These are phyloP conservation scores for Suillus clintonianus DNA, from an alignment of 768 basidiomycete species.

Conservation along the genomic window DNA sequence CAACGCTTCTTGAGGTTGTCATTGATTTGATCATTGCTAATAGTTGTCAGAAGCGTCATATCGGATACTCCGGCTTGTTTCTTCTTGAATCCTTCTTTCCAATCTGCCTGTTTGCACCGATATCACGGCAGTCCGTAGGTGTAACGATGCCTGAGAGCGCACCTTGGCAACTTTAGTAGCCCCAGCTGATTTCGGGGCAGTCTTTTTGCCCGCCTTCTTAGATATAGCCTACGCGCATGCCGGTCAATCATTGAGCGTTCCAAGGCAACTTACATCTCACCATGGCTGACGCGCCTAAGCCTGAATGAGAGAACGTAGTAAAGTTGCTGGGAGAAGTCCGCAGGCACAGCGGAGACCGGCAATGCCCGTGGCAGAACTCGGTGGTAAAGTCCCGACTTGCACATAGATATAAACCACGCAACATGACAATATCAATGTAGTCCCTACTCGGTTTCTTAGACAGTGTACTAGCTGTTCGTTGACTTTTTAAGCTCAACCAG, in stretches of 20 bases:
- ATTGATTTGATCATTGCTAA: slow-evolving; percentile 97
- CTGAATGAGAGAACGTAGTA: slow-evolving; percentile 1
- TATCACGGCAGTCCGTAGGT: slow-evolving; percentile 10
- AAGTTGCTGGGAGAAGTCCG: slow-evolving; percentile 1
- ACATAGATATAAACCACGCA: not conserved
- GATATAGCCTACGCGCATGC: slow-evolving; percentile 66
- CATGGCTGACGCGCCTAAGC: not conserved
- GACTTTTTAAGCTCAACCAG: slow-evolving; percentile 28
- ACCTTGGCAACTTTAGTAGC: slow-evolving; percentile 77
- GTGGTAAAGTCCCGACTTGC: not conserved
- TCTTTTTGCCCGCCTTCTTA: slow-evolving; percentile 91
- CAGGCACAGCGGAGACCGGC: not conserved
- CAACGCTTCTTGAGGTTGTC: slow-evolving; percentile 97
- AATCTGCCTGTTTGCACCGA: slow-evolving; percentile 73
- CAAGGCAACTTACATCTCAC: not conserved
- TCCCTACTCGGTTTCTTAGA: not conserved
- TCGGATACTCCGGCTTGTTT: slow-evolving; percentile 97
- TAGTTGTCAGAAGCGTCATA: slow-evolving; percentile 96
- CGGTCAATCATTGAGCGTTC: not conserved
- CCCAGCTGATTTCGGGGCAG: slow-evolving; percentile 59
- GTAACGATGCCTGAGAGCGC: slow-evolving; percentile 11
- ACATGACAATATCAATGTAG: not conserved
- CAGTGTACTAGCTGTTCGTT: not conserved
- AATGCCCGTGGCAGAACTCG: not conserved
- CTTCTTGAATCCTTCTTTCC: slow-evolving; percentile 99